Conservation (phyloP, 2,329 filamentous ascomycete genomes). For the Aspergillus phoenicis region DNA sequence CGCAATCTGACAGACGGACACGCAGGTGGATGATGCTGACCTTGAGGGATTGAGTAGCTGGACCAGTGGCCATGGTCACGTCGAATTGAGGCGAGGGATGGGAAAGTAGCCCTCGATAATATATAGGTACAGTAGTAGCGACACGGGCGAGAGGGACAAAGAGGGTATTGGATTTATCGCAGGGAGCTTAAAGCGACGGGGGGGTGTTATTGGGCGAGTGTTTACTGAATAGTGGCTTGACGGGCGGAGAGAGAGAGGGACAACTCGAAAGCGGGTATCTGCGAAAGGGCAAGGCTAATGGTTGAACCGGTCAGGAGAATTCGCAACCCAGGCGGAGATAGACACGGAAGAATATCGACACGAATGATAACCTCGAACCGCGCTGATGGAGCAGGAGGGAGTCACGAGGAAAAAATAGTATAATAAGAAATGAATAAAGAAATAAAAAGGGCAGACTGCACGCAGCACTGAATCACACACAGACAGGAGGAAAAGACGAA, state of each 20-base stretch:
- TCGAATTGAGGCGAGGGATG: slow-evolving; percentile 15
- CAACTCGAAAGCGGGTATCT: slow-evolving; percentile 1
- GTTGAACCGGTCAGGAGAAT: slow-evolving; percentile 4
- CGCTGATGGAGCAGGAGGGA: background rate
- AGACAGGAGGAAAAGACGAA: too few species aligned
- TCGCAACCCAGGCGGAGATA: slow-evolving; percentile 5
- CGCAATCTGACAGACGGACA: slow-evolving; percentile 22
- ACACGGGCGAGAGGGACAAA: slow-evolving; percentile 2
- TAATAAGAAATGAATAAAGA: background rate
- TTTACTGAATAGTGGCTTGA: slow-evolving; percentile 6
- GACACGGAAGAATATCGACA: background rate
- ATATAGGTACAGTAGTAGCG: slow-evolving; percentile 14
- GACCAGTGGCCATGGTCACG: slow-evolving; percentile 70
- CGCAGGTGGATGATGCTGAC: slow-evolving; percentile 51
- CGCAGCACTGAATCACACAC: too few species aligned
- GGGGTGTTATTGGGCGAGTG: background rate
- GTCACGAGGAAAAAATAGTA: background rate
- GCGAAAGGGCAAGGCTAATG: slow-evolving; percentile 3
- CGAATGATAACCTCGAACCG: background rate
- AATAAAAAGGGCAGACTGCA: too few species aligned
- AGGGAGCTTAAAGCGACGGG: background rate
- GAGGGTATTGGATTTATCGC: background rate
- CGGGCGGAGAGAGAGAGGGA: slow-evolving; percentile 1
- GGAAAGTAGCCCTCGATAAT: background rate
- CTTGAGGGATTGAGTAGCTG: slow-evolving; percentile 89